Percentiles rank a stretch among this genome's conserved stretches.
Conservation (phyloP, 2,329 filamentous ascomycete genomes). For the Calycina herbarum region DNA sequence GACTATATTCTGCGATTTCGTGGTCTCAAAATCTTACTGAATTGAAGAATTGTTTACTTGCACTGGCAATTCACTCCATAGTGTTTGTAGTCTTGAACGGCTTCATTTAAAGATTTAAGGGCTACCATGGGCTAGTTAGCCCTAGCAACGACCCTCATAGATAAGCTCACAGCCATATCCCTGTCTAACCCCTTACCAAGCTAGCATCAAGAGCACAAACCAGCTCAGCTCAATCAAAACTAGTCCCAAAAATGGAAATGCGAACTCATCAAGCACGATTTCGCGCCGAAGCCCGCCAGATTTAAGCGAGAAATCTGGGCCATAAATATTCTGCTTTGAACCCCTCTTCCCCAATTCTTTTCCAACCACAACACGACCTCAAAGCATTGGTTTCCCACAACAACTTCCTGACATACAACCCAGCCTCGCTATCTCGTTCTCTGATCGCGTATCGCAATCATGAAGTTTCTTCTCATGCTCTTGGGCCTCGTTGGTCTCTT, state of each 20-base stretch:
- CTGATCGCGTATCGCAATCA: not conserved
- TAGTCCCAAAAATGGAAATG: not conserved
- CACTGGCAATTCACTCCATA: too few relatives aligned
- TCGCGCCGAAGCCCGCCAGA: not conserved
- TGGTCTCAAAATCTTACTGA: too few relatives aligned
- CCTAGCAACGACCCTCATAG: too few relatives aligned
- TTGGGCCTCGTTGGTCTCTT: not conserved
- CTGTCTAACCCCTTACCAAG: too few relatives aligned
- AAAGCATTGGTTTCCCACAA: not conserved
- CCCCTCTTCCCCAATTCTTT: not conserved
- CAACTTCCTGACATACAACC: not conserved
- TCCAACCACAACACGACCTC: not conserved
- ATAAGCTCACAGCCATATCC: too few relatives aligned
- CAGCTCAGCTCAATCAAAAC: too few relatives aligned
- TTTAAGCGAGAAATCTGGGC: not conserved
- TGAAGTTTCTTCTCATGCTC: not conserved
- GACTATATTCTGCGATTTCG: too few relatives aligned
- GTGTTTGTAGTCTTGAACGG: too few relatives aligned
- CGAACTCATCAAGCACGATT: not conserved
- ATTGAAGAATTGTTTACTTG: too few relatives aligned
- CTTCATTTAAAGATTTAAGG: too few relatives aligned
- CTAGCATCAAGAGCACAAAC: too few relatives aligned
- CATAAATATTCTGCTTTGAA: not conserved
- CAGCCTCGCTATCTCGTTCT: not conserved
- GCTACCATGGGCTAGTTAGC: too few relatives aligned